Evolutionary conservation across 1,284 basidiomycete species (phyloP), one percentile per base, ranked within the genome.

Genomic region (Malassezia obtusa): DNA sequence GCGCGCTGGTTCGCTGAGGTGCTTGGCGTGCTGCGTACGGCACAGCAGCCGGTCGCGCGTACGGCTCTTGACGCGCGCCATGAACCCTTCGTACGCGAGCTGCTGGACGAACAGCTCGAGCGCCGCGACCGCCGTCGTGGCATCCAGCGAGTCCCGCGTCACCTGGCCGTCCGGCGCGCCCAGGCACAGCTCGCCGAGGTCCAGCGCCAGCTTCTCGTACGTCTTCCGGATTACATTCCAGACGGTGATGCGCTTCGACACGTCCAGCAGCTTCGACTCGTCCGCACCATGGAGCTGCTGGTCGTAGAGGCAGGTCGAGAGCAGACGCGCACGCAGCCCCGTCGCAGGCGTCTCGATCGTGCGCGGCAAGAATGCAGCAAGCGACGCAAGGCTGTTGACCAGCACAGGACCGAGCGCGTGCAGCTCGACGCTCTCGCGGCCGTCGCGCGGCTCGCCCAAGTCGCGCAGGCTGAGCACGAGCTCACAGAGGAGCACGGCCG

Each of bases 201-300:
- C 49, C 10, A 50, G 21, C 19, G 25, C 19, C 10, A 56, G 43
- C 45, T 41, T 22, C 15, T 56, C 44, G 31, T 35, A 41, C 11
- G 53, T 56, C 35, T 50, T 56, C 17, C 53, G 53, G 32, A 56
- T 43, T 17, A 56, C 36, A 22, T 56, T 56, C 53, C 53, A 56
- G 9, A 56, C 49, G 12, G 53, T 46, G 19, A 56, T 28, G 12
- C 53, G 53, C 9, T 17, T 19, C 17, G 53, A 50, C 11, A 50
- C 49, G 11, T 30, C 15, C 24, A 26, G 15, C 40, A 30, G 12
- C 9, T 19, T 26, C 14, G 14, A 12, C n/a, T 43, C 30, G 30
- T 31, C 43, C n/a, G 28, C 24, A 10, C 28, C 24, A 24, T 21
- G 17, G 8, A 24, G 38, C 26, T 4, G 21, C 15, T 3, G 14